Percentiles rank a stretch among this genome's conserved stretches.
These are phyloP conservation scores for Mycena rebaudengoi DNA, from an alignment of 768 basidiomycete genomes.

Conservation along the genomic window DNA sequence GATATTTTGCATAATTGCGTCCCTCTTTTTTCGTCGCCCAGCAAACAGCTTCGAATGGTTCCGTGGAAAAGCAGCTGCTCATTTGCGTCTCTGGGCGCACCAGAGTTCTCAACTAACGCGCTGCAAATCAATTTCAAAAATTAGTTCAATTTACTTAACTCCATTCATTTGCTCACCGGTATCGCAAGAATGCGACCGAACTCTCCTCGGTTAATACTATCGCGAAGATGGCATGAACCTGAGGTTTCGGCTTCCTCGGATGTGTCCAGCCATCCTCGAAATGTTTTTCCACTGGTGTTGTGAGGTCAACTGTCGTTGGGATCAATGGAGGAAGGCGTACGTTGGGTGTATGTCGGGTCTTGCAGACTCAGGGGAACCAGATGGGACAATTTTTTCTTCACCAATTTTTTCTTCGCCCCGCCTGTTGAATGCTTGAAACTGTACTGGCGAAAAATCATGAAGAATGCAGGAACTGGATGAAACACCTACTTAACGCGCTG, in stretches of 20 bases:
- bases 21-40: conserved; percentile 61
- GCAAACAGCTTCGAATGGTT: conserved; percentile 63
- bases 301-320: background rate
- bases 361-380: conserved; percentile 20
- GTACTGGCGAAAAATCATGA: conserved; percentile 11
- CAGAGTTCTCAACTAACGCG: conserved; percentile 39
- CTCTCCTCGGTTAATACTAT: conserved; percentile 54
- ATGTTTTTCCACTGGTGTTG: conserved; percentile 52
- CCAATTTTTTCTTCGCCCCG: conserved; percentile 16
- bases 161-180: too few relatives aligned
- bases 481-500: conserved; percentile 14
- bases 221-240: conserved; percentile 59
- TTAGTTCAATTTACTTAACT: conserved; percentile 7
- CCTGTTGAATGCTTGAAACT: conserved; percentile 6
- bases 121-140: conserved; percentile 27
- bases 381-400: conserved; percentile 14
- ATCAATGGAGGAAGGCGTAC: background rate
- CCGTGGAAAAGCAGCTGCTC: conserved; percentile 75
- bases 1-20: conserved; percentile 57
- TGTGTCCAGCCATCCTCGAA: conserved; percentile 67
- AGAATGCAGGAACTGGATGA: background rate
- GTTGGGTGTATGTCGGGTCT: conserved; percentile 15
- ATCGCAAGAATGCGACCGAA: conserved; percentile 53
- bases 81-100: conserved; percentile 45
- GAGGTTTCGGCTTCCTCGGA: conserved; percentile 57